Evolutionary conservation across 2,329 filamentous ascomycete species (phyloP).

Genomic region (Fusarium fujikuroi): DNA sequence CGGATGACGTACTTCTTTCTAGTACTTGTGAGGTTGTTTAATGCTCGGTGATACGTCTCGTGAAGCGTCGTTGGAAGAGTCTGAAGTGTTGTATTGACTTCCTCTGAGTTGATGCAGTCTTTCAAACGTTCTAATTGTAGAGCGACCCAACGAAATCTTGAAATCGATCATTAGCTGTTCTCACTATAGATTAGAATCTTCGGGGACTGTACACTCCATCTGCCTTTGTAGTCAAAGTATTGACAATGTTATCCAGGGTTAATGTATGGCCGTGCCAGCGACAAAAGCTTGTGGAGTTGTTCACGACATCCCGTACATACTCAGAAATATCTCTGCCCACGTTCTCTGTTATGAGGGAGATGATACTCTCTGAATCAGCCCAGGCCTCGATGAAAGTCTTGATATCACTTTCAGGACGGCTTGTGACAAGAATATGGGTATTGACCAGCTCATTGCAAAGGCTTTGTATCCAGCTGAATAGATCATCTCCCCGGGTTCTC

Average conservation of each 20-base stretch:
- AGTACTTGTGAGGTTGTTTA: accelerated
- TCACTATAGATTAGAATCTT: no score
- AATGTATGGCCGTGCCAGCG: background rate
- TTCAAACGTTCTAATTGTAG: accelerated
- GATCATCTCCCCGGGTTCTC: accelerated
- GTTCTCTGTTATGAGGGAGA: accelerated
- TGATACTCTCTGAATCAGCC: accelerated
- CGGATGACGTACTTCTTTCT: background rate
- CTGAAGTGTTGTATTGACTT: accelerated
- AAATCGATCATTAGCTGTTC: background rate
- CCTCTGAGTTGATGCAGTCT: background rate
- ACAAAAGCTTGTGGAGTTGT: accelerated
- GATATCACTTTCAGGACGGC: accelerated
- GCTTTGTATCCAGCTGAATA: accelerated
- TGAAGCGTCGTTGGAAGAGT: accelerated
- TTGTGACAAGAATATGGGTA: accelerated
- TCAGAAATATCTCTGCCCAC: accelerated
- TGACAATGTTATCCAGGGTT: accelerated
- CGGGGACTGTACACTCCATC: background rate
- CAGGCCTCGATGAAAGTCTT: accelerated
- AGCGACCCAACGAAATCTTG: background rate
- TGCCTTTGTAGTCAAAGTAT: accelerated
- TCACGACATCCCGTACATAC: accelerated
- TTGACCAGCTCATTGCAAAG: no score
- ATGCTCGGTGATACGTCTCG: accelerated